Base-by-base conservation (phyloP, 768 basidiomycete genomes). In the Mycena kentingensis region DNA sequence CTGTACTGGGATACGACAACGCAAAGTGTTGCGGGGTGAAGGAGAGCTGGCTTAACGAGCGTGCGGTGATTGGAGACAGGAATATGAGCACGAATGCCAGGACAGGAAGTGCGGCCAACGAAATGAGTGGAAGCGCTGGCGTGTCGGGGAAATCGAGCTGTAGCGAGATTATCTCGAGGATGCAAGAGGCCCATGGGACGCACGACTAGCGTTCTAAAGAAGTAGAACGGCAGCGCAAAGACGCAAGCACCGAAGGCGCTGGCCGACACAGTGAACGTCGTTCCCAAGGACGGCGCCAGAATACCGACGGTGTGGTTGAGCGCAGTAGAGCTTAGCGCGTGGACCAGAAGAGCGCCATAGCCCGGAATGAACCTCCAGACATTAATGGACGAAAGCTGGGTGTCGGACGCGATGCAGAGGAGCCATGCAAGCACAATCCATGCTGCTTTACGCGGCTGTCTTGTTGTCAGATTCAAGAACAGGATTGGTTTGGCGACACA, bases 11-110 rank as follows among this genome's bases (percentile, higher is more conserved):
- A 61, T 83, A 89, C 1, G 88, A 84, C 15, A 84, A 50, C 29
- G 76, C 66, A 63, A 86, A 82, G 46, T 81, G 73, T 29, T 83
- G 85, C 3, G 80, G 70, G 29, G 77, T 73, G 45, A 83, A 77
- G 15, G 78, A 74, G 26, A 77, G 64, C 52, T 78, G 74, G 49
- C 72, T 75, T 51, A 77, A 72, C 28, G 73, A 78, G 39, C 67
- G 74, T 54, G 71, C 69, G 32, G 80, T 77, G 34, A 78, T 73
- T 27, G 85, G 80, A 6, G 78, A 73, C 51, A 84, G 62, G 64
- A 86, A 84, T n/a, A 90, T 73, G 27, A 85, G 57, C 16, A 81
- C 73, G 54, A 79, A 82, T 10, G 87, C 79, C 52, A 88, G 72
- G 53, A 87, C 65, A 22, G 88, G 87, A 42, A 90, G 68, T 39